Conservation (phyloP, 805 yeast genomes). For the Nakazawaea peltata region DNA sequence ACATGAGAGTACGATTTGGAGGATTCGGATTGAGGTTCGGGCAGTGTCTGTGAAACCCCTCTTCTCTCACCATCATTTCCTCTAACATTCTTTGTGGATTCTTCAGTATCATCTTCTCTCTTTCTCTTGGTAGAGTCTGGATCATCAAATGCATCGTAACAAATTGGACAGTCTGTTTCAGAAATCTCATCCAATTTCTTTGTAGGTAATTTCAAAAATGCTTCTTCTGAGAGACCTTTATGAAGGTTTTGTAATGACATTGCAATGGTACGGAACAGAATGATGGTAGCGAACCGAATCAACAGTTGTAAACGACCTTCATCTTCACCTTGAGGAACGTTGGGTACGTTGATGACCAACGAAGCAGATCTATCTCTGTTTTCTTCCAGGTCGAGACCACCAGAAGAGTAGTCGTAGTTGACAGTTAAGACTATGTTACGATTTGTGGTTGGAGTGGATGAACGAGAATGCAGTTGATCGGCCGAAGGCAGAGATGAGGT, state of each 20-base stretch:
- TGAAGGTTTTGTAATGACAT: slow-evolving; percentile 35
- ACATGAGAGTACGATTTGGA: slow-evolving; percentile 38
- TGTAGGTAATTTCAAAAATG: slow-evolving; percentile 42
- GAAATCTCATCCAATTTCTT: slow-evolving; percentile 22
- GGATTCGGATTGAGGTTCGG: slow-evolving; percentile 9
- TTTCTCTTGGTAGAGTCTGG: slow-evolving; percentile 12
- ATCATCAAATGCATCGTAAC: slow-evolving; percentile 47
- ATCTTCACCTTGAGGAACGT: slow-evolving; percentile 49
- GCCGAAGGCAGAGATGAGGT: neutral
- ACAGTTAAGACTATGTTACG: slow-evolving; percentile 33
- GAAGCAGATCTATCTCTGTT: slow-evolving; percentile 39
- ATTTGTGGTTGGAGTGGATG: neutral
- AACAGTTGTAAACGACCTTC: slow-evolving; percentile 54
- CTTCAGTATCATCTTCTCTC: slow-evolving; percentile 6
- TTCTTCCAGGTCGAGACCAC: slow-evolving; percentile 9
- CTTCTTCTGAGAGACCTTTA: slow-evolving; percentile 44
- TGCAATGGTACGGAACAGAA: slow-evolving; percentile 58
- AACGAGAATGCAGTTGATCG: neutral
- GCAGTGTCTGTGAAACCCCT: neutral
- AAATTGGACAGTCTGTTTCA: slow-evolving; percentile 47
- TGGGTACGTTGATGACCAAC: slow-evolving; percentile 58
- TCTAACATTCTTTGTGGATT: slow-evolving; percentile 2
- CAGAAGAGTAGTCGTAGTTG: slow-evolving; percentile 24
- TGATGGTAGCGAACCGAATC: slow-evolving; percentile 58
- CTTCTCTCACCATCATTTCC: slow-evolving; percentile 5